Conservation (phyloP, 345 rosid species). For the Acer negundo region DNA sequence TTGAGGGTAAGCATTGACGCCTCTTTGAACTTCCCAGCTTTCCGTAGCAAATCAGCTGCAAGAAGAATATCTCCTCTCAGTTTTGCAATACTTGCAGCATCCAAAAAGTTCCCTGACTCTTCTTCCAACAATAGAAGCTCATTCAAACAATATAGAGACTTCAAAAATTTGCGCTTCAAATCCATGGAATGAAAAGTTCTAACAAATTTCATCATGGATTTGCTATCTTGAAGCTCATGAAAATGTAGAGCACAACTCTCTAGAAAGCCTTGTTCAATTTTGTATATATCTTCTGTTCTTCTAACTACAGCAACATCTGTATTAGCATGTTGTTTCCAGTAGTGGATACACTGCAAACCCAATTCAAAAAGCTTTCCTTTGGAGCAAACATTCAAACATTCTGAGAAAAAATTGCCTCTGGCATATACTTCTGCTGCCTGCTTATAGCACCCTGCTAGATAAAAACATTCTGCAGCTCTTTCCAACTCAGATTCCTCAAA, state of each 20-base stretch:
- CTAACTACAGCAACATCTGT: neutral
- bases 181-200: slow-evolving; percentile 27
- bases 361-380: slow-evolving; percentile 41
- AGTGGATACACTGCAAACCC: slow-evolving; percentile 37
- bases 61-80: slow-evolving; percentile 35
- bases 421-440: slow-evolving; percentile 43
- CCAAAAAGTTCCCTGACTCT: slow-evolving; percentile 37
- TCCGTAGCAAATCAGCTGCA: slow-evolving; percentile 38
- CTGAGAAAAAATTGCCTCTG: slow-evolving; percentile 27
- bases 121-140: slow-evolving; percentile 41
- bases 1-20: slow-evolving; percentile 34
- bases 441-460: slow-evolving; percentile 29
- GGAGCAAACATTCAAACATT: slow-evolving; percentile 37
- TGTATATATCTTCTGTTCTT: slow-evolving; percentile 20
- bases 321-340: slow-evolving; percentile 30
- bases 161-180: slow-evolving; percentile 33
- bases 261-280: slow-evolving; percentile 37
- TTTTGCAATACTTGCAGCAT: slow-evolving; percentile 41
- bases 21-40: slow-evolving; percentile 31
- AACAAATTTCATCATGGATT: slow-evolving; percentile 32
- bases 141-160: slow-evolving; percentile 27
- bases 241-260: slow-evolving; percentile 38
- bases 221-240: slow-evolving; percentile 24
- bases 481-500: slow-evolving; percentile 33
- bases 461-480: slow-evolving; percentile 49